Percentiles rank a stretch among this genome's conserved stretches.
These are phyloP conservation scores for Coniochaeta sp. DNA, from an alignment of 2,329 filamentous ascomycete species.

Conservation along the genomic window DNA sequence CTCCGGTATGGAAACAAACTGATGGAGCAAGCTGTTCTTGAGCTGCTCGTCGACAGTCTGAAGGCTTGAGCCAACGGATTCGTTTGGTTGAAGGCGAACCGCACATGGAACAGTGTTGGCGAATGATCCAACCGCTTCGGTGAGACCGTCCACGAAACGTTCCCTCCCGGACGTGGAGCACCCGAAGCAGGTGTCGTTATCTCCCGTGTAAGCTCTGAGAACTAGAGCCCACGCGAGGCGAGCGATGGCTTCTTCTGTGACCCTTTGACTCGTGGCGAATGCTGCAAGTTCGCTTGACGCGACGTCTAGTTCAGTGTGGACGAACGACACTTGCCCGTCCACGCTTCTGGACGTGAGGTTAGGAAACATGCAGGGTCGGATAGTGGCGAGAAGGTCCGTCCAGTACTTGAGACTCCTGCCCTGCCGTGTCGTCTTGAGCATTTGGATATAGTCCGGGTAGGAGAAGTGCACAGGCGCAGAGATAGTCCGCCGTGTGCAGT, in stretches of 20 bases:
- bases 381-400: conserved; percentile 30
- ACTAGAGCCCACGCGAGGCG: conserved; percentile 55
- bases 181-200: conserved; percentile 48
- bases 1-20: conserved; percentile 37
- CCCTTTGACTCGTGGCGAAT: conserved; percentile 32
- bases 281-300: conserved; percentile 31
- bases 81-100: conserved; percentile 23
- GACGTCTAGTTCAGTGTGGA: conserved; percentile 33
- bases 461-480: conserved; percentile 23
- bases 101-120: conserved; percentile 29
- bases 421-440: conserved; percentile 24
- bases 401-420: conserved; percentile 36
- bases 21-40: conserved; percentile 26
- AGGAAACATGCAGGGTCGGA: conserved; percentile 39
- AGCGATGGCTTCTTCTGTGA: conserved; percentile 42
- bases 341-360: conserved; percentile 21
- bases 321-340: conserved; percentile 23
- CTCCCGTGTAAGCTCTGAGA: conserved; percentile 46
- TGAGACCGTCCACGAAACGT: conserved; percentile 31
- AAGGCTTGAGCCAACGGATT: conserved; percentile 25
- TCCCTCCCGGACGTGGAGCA: conserved; percentile 39
- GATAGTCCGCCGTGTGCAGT: conserved; percentile 30
- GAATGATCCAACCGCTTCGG: conserved; percentile 39
- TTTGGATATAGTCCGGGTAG: conserved; percentile 31
- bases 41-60: conserved; percentile 24